Base-by-base conservation (phyloP, 129 eudicot species). In the Kitagawia praeruptora region DNA sequence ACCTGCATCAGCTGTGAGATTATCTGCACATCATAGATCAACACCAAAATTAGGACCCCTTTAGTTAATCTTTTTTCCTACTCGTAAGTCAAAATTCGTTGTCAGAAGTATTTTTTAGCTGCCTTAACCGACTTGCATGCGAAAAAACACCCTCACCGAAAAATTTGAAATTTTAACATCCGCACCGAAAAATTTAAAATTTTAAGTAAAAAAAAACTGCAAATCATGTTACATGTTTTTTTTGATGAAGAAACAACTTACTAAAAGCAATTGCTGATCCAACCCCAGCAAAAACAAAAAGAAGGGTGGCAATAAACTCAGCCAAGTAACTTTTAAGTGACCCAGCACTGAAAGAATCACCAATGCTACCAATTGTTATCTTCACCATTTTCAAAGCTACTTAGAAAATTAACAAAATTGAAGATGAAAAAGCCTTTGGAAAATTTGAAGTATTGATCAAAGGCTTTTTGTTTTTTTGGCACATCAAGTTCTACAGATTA, bases 231-330 rank as follows among this genome's bases (percentile, higher is more conserved):
- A 4, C 25, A 53, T 21, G 27, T 53, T 61, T 56, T 56, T 48
- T 14, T 0, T 15, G 6, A 3, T 8, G 15, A 83, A 39, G 45
- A 82, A 63, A 38, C 75, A 3, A 73, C 76, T 77, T 70, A 82
- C 81, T 53, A 21, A 19, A 78, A 39, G 91, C 87, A 47, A 87
- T 83, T 0, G 88, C 91, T 0, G 91, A 87, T 5, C 91, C 91
- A 19, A 87, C 91, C 37, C 88, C 91, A 0, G 91, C 91, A 80
- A 87, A 87, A 0, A 87, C 91, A 4, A 87, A 87, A 46, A 87
- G 84, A 78, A 87, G 84, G 0, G 91, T 87, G 58, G 91, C 88
- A 63, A 87, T 87, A 41, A 87, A 87, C 84, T 87, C 91, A 41
- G 91, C 91, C 48, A 87, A 12, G 18, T 87, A 87, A 70, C 74